Evolutionary conservation across 208 protist genomes (phyloP).

Genomic region (Porcisia deanei): DNA sequence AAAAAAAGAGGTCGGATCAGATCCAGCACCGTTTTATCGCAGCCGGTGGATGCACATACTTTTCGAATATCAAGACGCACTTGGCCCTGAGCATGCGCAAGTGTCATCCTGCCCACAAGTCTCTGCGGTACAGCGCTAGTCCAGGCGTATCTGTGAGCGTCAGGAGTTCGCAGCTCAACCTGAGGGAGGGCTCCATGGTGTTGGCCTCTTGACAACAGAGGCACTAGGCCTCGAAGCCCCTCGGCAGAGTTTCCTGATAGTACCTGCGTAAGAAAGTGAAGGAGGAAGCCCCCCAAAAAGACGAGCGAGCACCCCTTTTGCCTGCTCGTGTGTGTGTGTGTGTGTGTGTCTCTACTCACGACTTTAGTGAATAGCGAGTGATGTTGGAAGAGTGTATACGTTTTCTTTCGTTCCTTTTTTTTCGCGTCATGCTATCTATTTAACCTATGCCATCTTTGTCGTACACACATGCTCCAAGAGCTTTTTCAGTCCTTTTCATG

Average conservation of each 20-base stretch:
- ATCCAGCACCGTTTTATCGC: too few relatives aligned
- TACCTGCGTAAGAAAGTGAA: background rate
- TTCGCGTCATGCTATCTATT: background rate
- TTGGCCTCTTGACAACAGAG: too few relatives aligned
- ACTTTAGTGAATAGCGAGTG: background rate
- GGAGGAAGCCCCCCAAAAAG: background rate
- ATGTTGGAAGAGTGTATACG: background rate
- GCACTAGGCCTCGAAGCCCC: background rate
- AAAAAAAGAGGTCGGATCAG: too few relatives aligned
- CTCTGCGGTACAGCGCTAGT: too few relatives aligned
- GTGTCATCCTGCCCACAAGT: too few relatives aligned
- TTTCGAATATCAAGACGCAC: too few relatives aligned
- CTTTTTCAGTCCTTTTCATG: background rate
- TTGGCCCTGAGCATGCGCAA: too few relatives aligned
- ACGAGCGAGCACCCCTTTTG: background rate
- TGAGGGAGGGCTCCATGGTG: too few relatives aligned
- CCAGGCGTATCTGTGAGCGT: too few relatives aligned
- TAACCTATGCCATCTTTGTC: background rate
- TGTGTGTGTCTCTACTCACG: constrained; percentile 3
- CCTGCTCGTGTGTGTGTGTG: background rate
- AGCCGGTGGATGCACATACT: too few relatives aligned
- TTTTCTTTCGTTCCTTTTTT: background rate
- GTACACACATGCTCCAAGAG: background rate
- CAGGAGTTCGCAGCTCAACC: too few relatives aligned
- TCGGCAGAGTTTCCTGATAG: background rate